These are phyloP conservation scores for Dunaliella primolecta DNA, from an alignment of 139 green algal genomes.

Conservation along the genomic window DNA sequence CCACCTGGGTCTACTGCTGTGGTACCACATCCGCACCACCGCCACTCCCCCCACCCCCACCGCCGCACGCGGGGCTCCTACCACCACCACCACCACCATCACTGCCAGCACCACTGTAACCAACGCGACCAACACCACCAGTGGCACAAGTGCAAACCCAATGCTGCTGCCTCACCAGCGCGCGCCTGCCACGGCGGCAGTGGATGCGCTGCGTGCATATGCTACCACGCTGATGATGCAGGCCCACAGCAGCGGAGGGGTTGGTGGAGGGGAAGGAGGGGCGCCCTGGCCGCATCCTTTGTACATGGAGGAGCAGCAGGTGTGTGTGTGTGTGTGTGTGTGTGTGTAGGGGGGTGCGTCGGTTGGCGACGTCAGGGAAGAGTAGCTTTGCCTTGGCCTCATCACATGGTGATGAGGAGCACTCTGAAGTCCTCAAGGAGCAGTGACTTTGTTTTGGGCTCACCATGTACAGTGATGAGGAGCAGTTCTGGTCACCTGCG, in stretches of 20 bases:
- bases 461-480: too few relatives aligned
- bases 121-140: neutral
- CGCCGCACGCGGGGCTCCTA: neutral
- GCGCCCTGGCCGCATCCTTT: neutral
- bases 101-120: neutral
- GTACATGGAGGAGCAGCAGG: constrained; percentile 15
- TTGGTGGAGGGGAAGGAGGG: neutral
- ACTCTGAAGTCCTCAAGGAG: too few relatives aligned
- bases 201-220: constrained; percentile 1
- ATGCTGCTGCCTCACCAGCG: neutral
- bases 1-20: constrained; percentile 67
- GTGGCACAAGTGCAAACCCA: neutral
- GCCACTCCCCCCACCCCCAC: constrained; percentile 8
- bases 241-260: neutral
- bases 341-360: too few relatives aligned
- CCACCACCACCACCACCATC: neutral
- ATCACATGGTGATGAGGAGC: too few relatives aligned
- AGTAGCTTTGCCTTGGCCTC: too few relatives aligned
- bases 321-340: too few relatives aligned
- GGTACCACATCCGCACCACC: constrained; percentile 26
- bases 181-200: neutral
- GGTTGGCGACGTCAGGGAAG: neutral
- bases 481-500: too few relatives aligned
- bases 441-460: too few relatives aligned
- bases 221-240: constrained; percentile 1